Conservation (phyloP, 2,329 filamentous ascomycete species). For the Ceratocystis alfenasii region DNA sequence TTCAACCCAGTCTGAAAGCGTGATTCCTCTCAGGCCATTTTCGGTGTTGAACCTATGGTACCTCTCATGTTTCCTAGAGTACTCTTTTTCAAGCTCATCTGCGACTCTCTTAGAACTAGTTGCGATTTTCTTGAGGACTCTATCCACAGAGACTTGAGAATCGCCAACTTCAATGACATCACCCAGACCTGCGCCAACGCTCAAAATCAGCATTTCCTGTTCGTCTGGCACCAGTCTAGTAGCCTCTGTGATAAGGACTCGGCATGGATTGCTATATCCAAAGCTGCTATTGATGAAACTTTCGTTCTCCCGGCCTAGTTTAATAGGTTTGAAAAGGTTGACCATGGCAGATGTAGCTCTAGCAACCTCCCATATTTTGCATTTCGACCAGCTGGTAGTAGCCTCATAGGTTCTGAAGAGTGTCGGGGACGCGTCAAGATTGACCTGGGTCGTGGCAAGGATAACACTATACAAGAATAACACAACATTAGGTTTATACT, state of each 20-base stretch:
- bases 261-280: constrained; percentile 13
- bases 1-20: constrained; percentile 25
- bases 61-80: constrained; percentile 19
- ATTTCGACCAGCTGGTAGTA: constrained; percentile 23
- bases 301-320: constrained; percentile 25
- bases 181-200: constrained; percentile 27
- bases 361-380: constrained; percentile 28
- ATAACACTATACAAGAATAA: not conserved
- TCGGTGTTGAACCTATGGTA: constrained; percentile 28
- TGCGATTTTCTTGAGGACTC: not conserved
- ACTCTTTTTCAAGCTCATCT: constrained; percentile 20
- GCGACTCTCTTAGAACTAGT: not conserved
- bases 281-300: constrained; percentile 29
- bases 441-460: not conserved
- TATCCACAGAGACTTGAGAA: not conserved
- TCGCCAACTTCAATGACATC: constrained; percentile 23
- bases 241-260: constrained; percentile 28
- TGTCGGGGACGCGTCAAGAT: constrained; percentile 20
- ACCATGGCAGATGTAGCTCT: constrained; percentile 27
- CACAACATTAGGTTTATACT: not conserved
- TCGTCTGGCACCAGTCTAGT: constrained; percentile 23
- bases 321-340: constrained; percentile 28
- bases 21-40: constrained; percentile 24
- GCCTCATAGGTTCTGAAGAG: constrained; percentile 27
- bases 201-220: constrained; percentile 23